Percentiles rank a stretch among this genome's conserved stretches.
phyloP scores from a whole-genome alignment of 75 land plant genomes.

The Picea glauca region DNA sequence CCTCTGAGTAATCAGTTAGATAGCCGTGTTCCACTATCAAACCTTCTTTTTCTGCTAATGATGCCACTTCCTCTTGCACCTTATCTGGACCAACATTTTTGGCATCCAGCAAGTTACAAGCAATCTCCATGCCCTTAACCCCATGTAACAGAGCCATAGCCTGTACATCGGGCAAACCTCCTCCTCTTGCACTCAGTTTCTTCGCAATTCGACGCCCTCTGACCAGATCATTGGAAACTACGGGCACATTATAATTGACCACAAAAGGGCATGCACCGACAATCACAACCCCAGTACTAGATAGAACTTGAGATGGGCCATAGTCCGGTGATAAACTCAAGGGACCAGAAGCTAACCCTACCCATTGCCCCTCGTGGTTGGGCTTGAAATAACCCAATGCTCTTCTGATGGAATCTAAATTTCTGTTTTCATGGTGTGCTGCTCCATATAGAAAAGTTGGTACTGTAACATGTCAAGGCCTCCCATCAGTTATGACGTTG shows the following conservation, averaged over 20 bases:
- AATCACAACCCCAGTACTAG: conserved; percentile 62
- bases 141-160: conserved; percentile 88
- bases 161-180: conserved; percentile 84
- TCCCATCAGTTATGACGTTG: neutral
- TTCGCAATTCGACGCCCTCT: conserved; percentile 64
- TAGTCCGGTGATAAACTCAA: conserved; percentile 52
- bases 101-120: conserved; percentile 83
- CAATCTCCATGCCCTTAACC: conserved; percentile 61
- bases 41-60: conserved; percentile 58
- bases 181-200: conserved; percentile 75
- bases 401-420: conserved; percentile 72
- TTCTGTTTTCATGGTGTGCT: conserved; percentile 52
- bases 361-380: conserved; percentile 55
- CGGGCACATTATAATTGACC: conserved; percentile 88
- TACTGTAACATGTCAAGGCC: conserved; percentile 30
- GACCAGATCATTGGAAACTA: conserved; percentile 46
- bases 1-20: conserved; percentile 69
- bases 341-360: conserved; percentile 35
- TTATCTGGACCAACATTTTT: conserved; percentile 43
- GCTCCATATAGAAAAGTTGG: conserved; percentile 90
- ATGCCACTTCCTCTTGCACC: conserved; percentile 64
- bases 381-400: conserved; percentile 84
- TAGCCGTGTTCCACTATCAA: conserved; percentile 63
- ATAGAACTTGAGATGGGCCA: conserved; percentile 48
- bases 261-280: conserved; percentile 92